phyloP scores from a whole-genome alignment of 1,284 basidiomycete species.

The Austroboletus rostrupii region DNA sequence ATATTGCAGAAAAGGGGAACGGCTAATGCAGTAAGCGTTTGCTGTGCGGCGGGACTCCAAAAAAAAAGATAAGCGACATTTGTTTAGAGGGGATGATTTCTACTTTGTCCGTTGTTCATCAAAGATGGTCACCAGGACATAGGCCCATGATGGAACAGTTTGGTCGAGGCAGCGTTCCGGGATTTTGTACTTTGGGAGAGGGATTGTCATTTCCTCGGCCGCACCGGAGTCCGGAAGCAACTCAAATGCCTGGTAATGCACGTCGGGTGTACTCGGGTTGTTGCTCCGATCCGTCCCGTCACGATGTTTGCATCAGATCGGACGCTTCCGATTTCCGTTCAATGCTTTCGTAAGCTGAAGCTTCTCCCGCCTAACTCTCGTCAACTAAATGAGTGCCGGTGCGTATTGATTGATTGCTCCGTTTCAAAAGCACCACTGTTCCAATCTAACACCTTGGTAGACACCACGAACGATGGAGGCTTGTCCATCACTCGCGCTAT shows the following conservation, averaged over 20 bases:
- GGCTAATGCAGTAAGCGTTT: background rate
- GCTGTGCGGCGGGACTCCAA: background rate
- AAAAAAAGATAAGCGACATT: slow-evolving; percentile 2
- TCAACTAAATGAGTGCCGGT: slow-evolving; percentile 14
- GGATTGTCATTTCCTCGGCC: background rate
- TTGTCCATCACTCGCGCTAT: slow-evolving; percentile 38
- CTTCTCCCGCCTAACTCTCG: background rate
- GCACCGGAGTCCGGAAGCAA: background rate
- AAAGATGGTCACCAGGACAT: background rate
- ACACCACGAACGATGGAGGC: slow-evolving; percentile 22
- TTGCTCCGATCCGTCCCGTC: background rate
- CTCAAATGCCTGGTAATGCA: background rate
- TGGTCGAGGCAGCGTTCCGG: background rate
- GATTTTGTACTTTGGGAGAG: too few relatives aligned
- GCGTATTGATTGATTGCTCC: background rate
- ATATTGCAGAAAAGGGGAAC: background rate
- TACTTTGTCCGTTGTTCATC: background rate
- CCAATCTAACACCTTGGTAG: slow-evolving; percentile 12
- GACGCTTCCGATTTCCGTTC: background rate
- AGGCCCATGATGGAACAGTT: too few relatives aligned
- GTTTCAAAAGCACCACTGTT: too few relatives aligned
- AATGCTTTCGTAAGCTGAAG: background rate
- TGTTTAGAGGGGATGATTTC: slow-evolving; percentile 3
- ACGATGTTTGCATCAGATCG: background rate
- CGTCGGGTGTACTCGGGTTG: background rate